These are phyloP conservation scores for Diospyros kaki DNA, from an alignment of 148 eudicot genomes.

Conservation along the genomic window DNA sequence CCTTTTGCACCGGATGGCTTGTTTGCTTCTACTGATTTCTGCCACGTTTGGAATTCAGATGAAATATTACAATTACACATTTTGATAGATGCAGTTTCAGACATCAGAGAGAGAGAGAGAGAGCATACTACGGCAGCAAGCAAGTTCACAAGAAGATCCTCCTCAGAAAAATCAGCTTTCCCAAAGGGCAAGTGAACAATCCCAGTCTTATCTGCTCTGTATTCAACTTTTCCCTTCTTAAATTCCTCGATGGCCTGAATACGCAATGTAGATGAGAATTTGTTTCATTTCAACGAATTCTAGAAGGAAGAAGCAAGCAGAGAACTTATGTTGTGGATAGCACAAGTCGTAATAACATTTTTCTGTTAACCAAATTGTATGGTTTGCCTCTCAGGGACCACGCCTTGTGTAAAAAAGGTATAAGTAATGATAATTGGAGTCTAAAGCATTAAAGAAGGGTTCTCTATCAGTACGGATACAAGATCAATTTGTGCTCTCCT, in stretches of 20 bases:
- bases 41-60: constrained; percentile 11
- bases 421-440: too few relatives aligned
- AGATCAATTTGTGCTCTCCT: too few relatives aligned
- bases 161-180: constrained; percentile 79
- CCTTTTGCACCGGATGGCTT: constrained; percentile 89
- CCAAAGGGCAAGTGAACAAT: constrained; percentile 97
- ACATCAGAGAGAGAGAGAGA: neutral
- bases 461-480: too few relatives aligned
- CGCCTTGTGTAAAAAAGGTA: neutral
- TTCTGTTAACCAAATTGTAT: neutral
- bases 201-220: constrained; percentile 93
- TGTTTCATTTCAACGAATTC: neutral
- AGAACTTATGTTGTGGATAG: neutral
- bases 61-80: neutral
- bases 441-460: too few relatives aligned
- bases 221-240: constrained; percentile 97
- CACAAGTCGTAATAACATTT: neutral
- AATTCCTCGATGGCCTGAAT: constrained; percentile 87
- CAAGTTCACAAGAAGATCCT: constrained; percentile 74
- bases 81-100: neutral
- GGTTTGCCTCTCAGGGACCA: neutral
- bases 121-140: constrained; percentile 73
- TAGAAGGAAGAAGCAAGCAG: neutral
- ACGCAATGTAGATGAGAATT: neutral
- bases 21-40: constrained; percentile 93